Evolutionary conservation across 306 rosid species (phyloP), one percentile per base, ranked within the genome.

Genomic region (Notholithocarpus densiflorus): DNA sequence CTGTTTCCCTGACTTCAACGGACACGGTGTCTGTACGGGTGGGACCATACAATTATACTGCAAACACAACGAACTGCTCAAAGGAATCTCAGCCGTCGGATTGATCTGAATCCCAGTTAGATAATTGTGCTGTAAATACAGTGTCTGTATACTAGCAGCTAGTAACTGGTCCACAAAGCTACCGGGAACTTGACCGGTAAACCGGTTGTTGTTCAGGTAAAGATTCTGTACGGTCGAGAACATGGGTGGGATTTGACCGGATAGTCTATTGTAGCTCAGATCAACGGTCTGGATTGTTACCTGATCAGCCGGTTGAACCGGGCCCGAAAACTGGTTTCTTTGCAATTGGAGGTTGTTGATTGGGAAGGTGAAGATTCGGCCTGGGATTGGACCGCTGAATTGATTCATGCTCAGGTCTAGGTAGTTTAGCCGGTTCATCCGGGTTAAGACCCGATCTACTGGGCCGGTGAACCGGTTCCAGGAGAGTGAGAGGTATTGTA

Each of bases 11-110:
- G 98, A 88, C 75, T 83, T 88, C 51, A 88, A 78, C 5, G 99
- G 99, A 82, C 99, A 96, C 0, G 98, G 97, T 4, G 98, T 79
- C 86, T 86, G 87, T 20, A 96, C 77, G 66, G 99, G 99, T 2
- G 94, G 98, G 72, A 96, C 98, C 99, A 96, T 96, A 51, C 99
- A 96, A 21, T 96, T 96, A 20, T 93, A 96, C 89, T 96, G 97
- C 24, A 96, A 89, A 84, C 99, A 96, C 87, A 96, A 32, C 4
- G 97, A 93, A 60, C 88, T 93, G 75, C 99, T 93, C 77, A 87
- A 48, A 0, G 99, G 99, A 83, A 96, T 96, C 82, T 93, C 98
- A 26, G 99, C 99, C 89, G 96, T 88, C 31, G 99, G 99, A 72
- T 86, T 90, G 21, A 96, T 96, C 86, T 87, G 88, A 19, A 96